Evolutionary conservation across 1,284 basidiomycete genomes (phyloP).

Genomic region (Porogramme epimiltina): DNA sequence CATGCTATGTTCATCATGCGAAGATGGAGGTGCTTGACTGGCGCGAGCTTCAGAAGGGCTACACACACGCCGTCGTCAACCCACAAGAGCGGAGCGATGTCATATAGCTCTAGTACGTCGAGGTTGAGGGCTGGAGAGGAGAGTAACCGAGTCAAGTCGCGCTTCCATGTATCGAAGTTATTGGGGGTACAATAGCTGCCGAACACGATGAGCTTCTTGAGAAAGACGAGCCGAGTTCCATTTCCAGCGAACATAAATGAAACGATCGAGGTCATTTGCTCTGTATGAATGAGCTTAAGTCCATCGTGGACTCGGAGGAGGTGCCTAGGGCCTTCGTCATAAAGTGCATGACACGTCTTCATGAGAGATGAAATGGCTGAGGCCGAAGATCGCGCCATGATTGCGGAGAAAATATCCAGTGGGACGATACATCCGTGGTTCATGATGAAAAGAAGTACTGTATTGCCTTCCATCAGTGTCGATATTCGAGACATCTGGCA

Average conservation of each 20-base stretch:
- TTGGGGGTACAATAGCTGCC: background rate
- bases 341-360: conserved; percentile 1
- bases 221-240: background rate
- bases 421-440: too few species aligned
- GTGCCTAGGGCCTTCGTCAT: background rate
- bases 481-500: too few species aligned
- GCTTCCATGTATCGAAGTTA: background rate
- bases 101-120: background rate
- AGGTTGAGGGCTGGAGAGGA: background rate
- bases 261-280: background rate
- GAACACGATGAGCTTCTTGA: background rate
- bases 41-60: background rate
- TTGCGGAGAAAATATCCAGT: background rate
- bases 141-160: background rate
- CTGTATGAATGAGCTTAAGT: background rate
- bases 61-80: background rate
- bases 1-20: too few species aligned
- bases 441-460: too few species aligned
- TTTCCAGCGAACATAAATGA: conserved; percentile 1
- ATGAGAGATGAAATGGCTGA: background rate
- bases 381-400: conserved; percentile 1
- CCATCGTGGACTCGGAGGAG: conserved; percentile 6
- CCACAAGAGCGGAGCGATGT: background rate
- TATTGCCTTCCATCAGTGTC: too few species aligned
- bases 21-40: background rate